These are phyloP conservation scores for Tylopilus cervinicoccineus DNA, from an alignment of 768 basidiomycete genomes.

Conservation along the genomic window DNA sequence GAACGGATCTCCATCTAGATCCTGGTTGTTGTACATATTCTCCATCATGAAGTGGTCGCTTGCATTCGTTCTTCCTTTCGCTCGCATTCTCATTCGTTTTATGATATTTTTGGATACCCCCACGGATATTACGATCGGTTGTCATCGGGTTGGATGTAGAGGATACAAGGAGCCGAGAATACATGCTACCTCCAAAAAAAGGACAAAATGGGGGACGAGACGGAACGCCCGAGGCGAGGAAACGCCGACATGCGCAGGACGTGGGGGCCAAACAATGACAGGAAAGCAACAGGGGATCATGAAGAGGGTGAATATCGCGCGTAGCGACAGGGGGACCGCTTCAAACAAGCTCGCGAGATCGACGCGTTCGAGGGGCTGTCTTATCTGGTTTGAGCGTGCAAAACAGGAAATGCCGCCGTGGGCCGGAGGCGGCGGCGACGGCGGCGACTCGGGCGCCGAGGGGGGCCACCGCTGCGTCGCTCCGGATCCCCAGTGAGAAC, in stretches of 20 bases:
- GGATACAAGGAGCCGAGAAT: constrained; percentile 14
- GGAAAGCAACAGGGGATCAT: not conserved
- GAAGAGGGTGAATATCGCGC: not conserved
- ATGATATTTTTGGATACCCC: constrained; percentile 14
- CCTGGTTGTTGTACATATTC: not conserved
- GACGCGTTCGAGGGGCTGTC: constrained; percentile 39
- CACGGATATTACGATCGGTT: not conserved
- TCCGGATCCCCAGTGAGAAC: constrained; percentile 82
- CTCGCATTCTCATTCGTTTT: not conserved
- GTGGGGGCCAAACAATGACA: no score
- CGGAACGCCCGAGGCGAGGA: not conserved
- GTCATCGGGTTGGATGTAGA: constrained; percentile 11
- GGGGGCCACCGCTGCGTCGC: constrained; percentile 56
- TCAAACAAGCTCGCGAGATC: constrained; percentile 36
- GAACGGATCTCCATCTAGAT: not conserved
- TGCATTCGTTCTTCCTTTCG: not conserved
- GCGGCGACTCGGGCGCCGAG: constrained; percentile 63
- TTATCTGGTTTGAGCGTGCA: constrained; percentile 69
- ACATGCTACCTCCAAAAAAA: constrained; percentile 12
- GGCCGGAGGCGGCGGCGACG: constrained; percentile 63
- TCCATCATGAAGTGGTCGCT: not conserved
- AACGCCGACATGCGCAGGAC: no score
- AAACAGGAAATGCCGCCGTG: constrained; percentile 81
- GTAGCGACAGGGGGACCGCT: not conserved
- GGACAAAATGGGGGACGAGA: not conserved